Base-by-base conservation (phyloP, 139 green algal genomes). In the Chlorella ohadii region DNA sequence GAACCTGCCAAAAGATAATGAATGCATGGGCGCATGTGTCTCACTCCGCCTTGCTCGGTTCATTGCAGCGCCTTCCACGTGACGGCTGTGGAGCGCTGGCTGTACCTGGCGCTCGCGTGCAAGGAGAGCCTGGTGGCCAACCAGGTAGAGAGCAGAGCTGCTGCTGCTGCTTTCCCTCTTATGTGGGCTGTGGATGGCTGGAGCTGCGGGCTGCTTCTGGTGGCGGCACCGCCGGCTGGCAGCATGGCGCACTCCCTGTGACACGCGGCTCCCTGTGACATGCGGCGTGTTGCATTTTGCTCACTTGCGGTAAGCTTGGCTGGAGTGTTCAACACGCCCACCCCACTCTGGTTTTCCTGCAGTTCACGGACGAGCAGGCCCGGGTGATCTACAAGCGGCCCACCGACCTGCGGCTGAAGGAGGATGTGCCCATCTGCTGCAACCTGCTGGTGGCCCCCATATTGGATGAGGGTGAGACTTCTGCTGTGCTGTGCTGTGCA, bases 391-490 rank as follows among this genome's bases (percentile, higher is more conserved):
- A 96, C 87, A 93, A 94, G 86, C 86, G 92, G 6, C 90, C 94
- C 23, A 94, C 87, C 0, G 94, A 98, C 82, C 80, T 98, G 78
- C 47, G 47, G 23, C 76, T 94, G 33, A 72, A 85, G 9, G 33
- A 86, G 36, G 92, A 98, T 38, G 88, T 98, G 57, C 88, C 91
- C 0, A 80, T 94, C 19, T 85, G 82, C 51, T 92, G 83, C 88
- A 95, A 96, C 85, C 81, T 96, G 44, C 81, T 94, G 44, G 36
- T 97, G 0, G 91, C 88, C 5, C 92, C 94, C 68, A 88, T 97
- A 17, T 68, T 97, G 39, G 93, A 97, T 74, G 93, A 96, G 66
- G 92, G 90, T 90, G 65, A 33, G 82, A 9, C 44, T 31, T 19
- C 36, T 5, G n/a, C 39, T 72, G 64, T 5, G 4, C 4, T 31